A percentile compares a stretch with the other conserved stretches of the same genome.
These are phyloP conservation scores for Trametes sanguinea DNA, from an alignment of 768 basidiomycete species.

Conservation along the genomic window DNA sequence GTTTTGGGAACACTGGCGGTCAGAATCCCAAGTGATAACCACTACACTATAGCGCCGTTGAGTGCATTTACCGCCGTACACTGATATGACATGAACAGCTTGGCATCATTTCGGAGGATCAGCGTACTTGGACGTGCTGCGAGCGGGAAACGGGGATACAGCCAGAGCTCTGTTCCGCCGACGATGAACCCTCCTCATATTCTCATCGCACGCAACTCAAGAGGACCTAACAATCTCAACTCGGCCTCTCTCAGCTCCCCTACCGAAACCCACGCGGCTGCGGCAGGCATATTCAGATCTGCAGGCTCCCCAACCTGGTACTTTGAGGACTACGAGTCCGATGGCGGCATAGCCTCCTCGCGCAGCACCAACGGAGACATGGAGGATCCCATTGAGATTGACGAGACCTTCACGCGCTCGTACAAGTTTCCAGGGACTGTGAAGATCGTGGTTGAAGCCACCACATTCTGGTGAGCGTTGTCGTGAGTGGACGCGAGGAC, in stretches of 20 bases:
- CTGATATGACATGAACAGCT: neutral
- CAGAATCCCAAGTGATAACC: slow-evolving; percentile 48
- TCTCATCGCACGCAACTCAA: slow-evolving; percentile 84
- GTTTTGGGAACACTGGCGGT: slow-evolving; percentile 38
- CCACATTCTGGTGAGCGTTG: slow-evolving; percentile 81
- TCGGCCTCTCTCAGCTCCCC: slow-evolving; percentile 82
- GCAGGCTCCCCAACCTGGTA: slow-evolving; percentile 80
- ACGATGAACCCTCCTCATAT: slow-evolving; percentile 83
- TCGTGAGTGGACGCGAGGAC: neutral
- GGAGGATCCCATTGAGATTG: slow-evolving; percentile 69
- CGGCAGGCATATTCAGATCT: slow-evolving; percentile 80
- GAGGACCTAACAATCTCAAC: slow-evolving; percentile 72
- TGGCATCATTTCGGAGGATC: neutral
- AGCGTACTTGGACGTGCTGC: neutral
- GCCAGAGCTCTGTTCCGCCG: slow-evolving; percentile 36
- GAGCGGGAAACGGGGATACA: neutral
- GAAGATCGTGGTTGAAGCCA: slow-evolving; percentile 86
- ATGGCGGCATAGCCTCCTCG: slow-evolving; percentile 64
- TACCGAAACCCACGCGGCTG: slow-evolving; percentile 86
- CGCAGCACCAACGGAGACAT: slow-evolving; percentile 67
- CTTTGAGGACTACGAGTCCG: slow-evolving; percentile 71
- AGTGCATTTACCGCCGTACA: too few relatives aligned
- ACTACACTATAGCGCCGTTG: slow-evolving; percentile 41
- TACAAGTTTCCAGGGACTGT: slow-evolving; percentile 79
- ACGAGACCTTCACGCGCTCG: slow-evolving; percentile 74